Evolutionary conservation across 2,329 filamentous ascomycete species (phyloP).

Genomic region (Diaporthe citriasiana): DNA sequence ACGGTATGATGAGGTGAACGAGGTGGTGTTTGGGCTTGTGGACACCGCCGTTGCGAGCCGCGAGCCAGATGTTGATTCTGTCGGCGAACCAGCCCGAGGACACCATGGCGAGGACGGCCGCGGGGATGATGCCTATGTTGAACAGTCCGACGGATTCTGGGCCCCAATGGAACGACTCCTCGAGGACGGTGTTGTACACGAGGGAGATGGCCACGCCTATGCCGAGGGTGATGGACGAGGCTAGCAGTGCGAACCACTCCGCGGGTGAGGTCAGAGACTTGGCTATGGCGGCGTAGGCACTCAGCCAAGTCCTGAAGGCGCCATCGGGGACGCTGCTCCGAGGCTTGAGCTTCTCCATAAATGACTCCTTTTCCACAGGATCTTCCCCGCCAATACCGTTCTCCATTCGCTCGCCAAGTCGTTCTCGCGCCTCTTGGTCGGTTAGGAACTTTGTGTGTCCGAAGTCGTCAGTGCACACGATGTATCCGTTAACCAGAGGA

Average conservation of each 20-base stretch:
- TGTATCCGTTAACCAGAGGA: constrained; percentile 13
- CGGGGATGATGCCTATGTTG: constrained; percentile 10
- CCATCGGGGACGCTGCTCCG: background rate
- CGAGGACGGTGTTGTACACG: constrained; percentile 10
- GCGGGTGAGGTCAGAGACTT: background rate
- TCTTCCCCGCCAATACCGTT: background rate
- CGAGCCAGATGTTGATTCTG: constrained; percentile 49
- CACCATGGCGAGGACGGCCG: background rate
- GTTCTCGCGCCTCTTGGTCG: background rate
- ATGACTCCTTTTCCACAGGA: background rate
- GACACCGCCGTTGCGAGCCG: constrained; percentile 58
- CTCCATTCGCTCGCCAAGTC: background rate
- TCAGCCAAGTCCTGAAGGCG: background rate
- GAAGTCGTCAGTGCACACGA: constrained; percentile 28
- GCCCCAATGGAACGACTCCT: constrained; percentile 9
- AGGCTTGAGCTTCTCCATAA: background rate
- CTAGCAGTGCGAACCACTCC: constrained; percentile 7
- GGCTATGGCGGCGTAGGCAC: background rate
- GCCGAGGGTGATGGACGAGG: constrained; percentile 10
- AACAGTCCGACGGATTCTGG: constrained; percentile 3
- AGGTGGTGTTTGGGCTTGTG: constrained; percentile 49
- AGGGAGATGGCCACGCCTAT: constrained; percentile 8
- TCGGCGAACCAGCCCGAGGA: constrained; percentile 41
- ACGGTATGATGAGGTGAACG: background rate
- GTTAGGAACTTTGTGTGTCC: background rate